Evolutionary conservation across 2,329 filamentous ascomycete species (phyloP), one percentile per base, ranked within the genome.

Genomic region (Epichloe gansuensis): DNA sequence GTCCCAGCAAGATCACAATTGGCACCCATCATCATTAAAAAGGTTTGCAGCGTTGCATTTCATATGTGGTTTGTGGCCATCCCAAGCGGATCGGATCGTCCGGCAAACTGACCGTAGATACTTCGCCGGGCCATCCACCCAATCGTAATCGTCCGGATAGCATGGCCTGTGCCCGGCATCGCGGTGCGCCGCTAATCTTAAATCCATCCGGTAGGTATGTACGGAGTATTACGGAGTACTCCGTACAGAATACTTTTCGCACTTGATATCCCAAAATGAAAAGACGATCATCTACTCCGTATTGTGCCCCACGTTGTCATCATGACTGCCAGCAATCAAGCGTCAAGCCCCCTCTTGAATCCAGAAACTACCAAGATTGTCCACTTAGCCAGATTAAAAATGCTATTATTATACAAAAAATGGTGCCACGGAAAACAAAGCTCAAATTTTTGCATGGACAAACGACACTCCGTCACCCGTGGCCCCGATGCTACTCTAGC

Each of bases 341-440:
- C 38, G 13, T 6, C 38, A 50, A 17, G 34, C 21, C 17, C 17
- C 47, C 35, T n/a, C 15, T 46, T 35, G 21, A 50, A 23, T 7
- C 45, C 27, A 46, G 15, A 23, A 27, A 35, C 45, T 23, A 40
- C 17, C 27, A 17, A 8, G 13, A 23, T 8, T 17, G 27, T 12
- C 47, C 27, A 12, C 5, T 35, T 17, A 47, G 45, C 43, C 36
- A 25, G 17, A 47, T 40, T 21, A 40, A 31, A 15, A 17, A 46
- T 51, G 43, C 44, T 51, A 42, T 23, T 43, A 47, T 17, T 53
- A 47, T 53, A 53, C 51, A 53, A 49, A 50, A 50, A 40, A 35
- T 31, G 2, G 11, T 25, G 35, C 36, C 36, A 34, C 17, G 35
- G 47, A 7, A 38, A 45, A 27, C 6, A 35, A 13, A 43, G 35